Base-by-base conservation (phyloP, 2,329 filamentous ascomycete genomes). In the Sodiomyces alkalinus region DNA sequence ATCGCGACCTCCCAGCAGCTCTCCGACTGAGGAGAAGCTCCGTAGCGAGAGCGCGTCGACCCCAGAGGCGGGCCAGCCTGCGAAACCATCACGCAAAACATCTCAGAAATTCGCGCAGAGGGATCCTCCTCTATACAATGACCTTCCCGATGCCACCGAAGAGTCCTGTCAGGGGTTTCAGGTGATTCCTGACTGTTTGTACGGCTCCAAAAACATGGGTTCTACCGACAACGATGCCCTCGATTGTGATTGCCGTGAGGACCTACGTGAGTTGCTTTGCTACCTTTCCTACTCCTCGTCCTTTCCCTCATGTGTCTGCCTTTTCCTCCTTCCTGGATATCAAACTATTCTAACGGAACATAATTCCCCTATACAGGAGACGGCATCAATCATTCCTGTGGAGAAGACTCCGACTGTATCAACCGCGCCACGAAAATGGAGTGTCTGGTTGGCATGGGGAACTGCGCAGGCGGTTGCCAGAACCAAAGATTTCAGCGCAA, bases 351-450 rank as follows among this genome's bases (percentile, higher is more conserved):
- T 37, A 16, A 33, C 20, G 16, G 27, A 33, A 37, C 30, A 37
- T 41, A 36, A 32, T 15, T 31, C 38, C 36, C 20, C 7, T 18
- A 14, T 39, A 13, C 45, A 78, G 73, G 55, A 19, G 58, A 72
- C 49, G 66, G 68, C 37, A 51, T 57, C 38, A 98, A 98, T 51
- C 56, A 77, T 55, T 86, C 90, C 27, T 98, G 90, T 52, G 87
- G 82, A 39, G 86, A 94, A 44, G 83, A 94, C 53, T 92, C 86
- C 11, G 87, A 96, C 53, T 98, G 90, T 56, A 98, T 98, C 63
- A 98, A 98, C 53, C 80, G 90, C 45, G 81, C 83, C 33, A 96
- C 87, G 33, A 96, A 94, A 54, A 93, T 96, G 72, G 90, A 98
- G 58, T 98, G 90, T 50, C 68, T 81, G 19, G 63, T 67, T 38